Conservation (phyloP, 2,329 filamentous ascomycete genomes). For the Cladosporium sp. region DNA sequence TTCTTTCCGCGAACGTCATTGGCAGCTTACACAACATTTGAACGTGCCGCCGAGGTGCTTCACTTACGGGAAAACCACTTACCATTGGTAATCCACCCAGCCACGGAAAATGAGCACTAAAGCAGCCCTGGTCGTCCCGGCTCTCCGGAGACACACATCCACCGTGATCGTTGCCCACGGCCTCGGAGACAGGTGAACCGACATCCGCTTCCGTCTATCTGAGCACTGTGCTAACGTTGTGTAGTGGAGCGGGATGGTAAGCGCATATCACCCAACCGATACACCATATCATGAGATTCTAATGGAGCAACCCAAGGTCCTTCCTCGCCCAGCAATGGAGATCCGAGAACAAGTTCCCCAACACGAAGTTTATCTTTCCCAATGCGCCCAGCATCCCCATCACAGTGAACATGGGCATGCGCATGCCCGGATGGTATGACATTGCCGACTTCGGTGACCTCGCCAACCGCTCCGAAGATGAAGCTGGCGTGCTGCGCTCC, state of each 20-base stretch:
- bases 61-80: not conserved
- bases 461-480: slow-evolving; percentile 55
- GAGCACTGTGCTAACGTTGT: not conserved
- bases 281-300: not conserved
- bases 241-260: slow-evolving; percentile 66
- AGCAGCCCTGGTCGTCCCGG: slow-evolving; percentile 66
- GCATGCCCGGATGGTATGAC: slow-evolving; percentile 87
- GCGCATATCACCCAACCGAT: not conserved
- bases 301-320: slow-evolving; percentile 45
- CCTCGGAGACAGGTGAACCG: slow-evolving; percentile 67
- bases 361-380: slow-evolving; percentile 92
- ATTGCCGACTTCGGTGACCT: slow-evolving; percentile 53
- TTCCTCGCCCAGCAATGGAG: slow-evolving; percentile 85
- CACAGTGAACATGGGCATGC: slow-evolving; percentile 62
- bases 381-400: slow-evolving; percentile 85
- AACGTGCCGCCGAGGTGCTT: not conserved
- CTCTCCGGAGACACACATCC: slow-evolving; percentile 78
- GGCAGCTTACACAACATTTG: not conserved
- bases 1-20: slow-evolving; percentile 3
- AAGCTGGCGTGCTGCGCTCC: slow-evolving; percentile 67
- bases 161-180: slow-evolving; percentile 95
- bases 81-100: not conserved
- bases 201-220: not conserved
- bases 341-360: slow-evolving; percentile 70
- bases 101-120: slow-evolving; percentile 36